phyloP scores from a whole-genome alignment of 2,329 filamentous ascomycete genomes.

The Cercospora citrullina region DNA sequence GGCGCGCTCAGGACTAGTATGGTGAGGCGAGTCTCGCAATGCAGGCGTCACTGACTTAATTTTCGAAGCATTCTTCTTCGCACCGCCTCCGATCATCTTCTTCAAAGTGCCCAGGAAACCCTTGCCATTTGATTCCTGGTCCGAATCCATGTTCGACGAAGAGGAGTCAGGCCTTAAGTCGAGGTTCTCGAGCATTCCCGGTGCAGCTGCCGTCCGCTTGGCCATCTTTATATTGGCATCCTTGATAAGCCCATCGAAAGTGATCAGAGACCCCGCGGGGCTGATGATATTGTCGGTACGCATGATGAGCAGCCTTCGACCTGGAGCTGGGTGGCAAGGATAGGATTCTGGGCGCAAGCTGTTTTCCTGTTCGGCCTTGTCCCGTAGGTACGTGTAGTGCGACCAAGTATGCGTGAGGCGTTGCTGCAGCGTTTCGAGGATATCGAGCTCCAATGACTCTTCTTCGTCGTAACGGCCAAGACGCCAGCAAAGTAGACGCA shows the following conservation, averaged over 20 bases:
- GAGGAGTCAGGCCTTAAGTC: slow-evolving; percentile 34
- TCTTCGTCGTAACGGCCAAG: slow-evolving; percentile 74
- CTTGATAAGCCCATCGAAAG: slow-evolving; percentile 62
- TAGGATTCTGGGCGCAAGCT: slow-evolving; percentile 68
- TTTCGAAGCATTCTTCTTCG: slow-evolving; percentile 29
- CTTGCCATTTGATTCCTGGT: slow-evolving; percentile 32
- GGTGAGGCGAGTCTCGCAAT: slow-evolving; percentile 9
- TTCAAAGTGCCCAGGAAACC: slow-evolving; percentile 39
- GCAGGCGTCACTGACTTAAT: slow-evolving; percentile 28
- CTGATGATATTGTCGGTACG: slow-evolving; percentile 69
- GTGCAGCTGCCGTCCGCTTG: slow-evolving; percentile 38
- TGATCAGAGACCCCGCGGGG: slow-evolving; percentile 57
- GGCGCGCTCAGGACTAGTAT: slow-evolving; percentile 14
- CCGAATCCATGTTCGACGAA: slow-evolving; percentile 31
- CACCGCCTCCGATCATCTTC: slow-evolving; percentile 36
- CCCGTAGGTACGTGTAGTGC: slow-evolving; percentile 74
- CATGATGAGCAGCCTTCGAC: slow-evolving; percentile 84
- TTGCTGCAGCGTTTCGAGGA: slow-evolving; percentile 66
- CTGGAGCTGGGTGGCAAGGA: slow-evolving; percentile 81
- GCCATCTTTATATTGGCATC: slow-evolving; percentile 34
- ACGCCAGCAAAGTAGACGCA: slow-evolving; percentile 87
- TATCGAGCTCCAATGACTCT: slow-evolving; percentile 45
- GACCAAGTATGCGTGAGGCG: slow-evolving; percentile 73
- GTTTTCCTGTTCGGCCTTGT: slow-evolving; percentile 61
- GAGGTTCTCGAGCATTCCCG: slow-evolving; percentile 30